Evolutionary conservation across 345 rosid species (phyloP), one percentile per base, ranked within the genome.

Genomic region (Pistacia integerrima): DNA sequence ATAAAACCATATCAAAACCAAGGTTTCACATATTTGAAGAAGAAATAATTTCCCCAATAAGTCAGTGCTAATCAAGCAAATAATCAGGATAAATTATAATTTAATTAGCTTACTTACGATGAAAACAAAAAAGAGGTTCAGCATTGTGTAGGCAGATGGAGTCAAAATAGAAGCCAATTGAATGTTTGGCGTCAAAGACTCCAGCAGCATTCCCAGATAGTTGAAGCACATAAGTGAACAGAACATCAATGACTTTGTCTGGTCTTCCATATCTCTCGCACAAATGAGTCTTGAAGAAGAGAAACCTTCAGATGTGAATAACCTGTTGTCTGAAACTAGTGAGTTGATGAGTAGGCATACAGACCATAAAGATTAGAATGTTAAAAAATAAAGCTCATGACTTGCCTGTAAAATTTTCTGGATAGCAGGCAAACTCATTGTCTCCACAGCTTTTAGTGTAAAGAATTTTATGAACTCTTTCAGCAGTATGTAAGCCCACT

Each of bases 321-420:
- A 82, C 97, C 98, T 86, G 97, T 76, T 30, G 91, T 80, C 98
- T 94, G 90, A 83, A 88, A 81, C 72, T 70, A 79, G 78, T 76
- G 73, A 74, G 30, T 69, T 74, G 64, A 78, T 82, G 66, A 75
- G 74, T 67, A 78, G 67, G 69, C 65, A 83, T 46, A 36, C 68
- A 76, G 64, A 54, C 28, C 66, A 69, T 66, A 60, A 41, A 56
- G 55, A 69, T 68, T 68, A 76, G 44, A 72, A 73, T n/a, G 13
- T 69, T 25, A 55, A 69, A 82, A 41, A 74, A 75, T 25, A 70
- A 80, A 74, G 71, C 68, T 79, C 60, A 44, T 60, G 82, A 87
- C 90, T 81, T 76, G 88, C 98, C 97, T 91, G 90, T 77, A 94
- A 86, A 79, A 94, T 92, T 89, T 86, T 94, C 91, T 91, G 97